Conservation (phyloP, 208 protist genomes). For the Phytomonas sp. region DNA sequence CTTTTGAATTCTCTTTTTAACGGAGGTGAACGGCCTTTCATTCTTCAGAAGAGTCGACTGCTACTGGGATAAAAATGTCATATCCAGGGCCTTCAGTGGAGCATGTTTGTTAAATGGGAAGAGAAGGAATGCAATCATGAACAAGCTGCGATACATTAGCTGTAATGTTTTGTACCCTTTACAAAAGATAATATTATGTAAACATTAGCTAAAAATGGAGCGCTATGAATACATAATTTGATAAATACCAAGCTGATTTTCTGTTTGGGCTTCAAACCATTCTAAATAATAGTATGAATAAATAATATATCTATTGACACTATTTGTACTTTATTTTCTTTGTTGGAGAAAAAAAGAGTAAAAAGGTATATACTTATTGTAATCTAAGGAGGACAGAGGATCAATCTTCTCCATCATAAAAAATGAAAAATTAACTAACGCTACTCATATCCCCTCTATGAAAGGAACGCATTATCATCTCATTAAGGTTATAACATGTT, state of each 20-base stretch:
- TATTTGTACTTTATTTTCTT: neutral
- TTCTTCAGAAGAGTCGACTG: neutral
- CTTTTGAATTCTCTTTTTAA: neutral
- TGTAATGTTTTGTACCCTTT: neutral
- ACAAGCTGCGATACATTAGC: neutral
- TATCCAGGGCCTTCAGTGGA: neutral
- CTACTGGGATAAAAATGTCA: no score
- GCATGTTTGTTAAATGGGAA: neutral
- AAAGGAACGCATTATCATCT: neutral
- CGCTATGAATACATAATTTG: neutral
- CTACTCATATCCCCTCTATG: neutral
- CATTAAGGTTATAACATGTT: slow-evolving; percentile 2
- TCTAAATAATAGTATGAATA: neutral
- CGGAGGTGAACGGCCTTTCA: neutral
- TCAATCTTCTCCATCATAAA: neutral
- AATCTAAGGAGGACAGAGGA: neutral
- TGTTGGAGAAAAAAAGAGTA: neutral
- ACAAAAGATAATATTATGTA: neutral
- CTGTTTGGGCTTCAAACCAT: neutral
- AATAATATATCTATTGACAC: neutral
- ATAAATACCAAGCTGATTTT: neutral
- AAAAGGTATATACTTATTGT: neutral
- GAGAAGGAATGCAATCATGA: neutral
- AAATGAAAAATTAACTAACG: neutral
- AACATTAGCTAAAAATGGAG: neutral